Conservation (phyloP, 768 basidiomycete genomes). For the Termitomyces sp. region DNA sequence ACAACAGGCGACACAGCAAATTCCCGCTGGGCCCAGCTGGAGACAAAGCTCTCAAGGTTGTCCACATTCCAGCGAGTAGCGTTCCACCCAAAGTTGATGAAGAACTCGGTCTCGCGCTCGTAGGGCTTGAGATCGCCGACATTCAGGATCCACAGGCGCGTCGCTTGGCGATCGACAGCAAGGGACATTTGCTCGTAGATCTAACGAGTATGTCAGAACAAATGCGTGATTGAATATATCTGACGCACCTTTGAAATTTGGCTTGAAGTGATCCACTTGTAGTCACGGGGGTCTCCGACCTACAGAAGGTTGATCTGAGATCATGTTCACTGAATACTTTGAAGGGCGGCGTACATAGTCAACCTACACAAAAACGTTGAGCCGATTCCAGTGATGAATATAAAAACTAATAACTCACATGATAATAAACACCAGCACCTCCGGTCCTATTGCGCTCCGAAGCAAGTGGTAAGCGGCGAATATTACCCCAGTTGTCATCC, state of each 20-base stretch:
- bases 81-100: conserved; percentile 63
- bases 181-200: conserved; percentile 70
- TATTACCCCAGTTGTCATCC: conserved; percentile 77
- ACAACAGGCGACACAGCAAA: conserved; percentile 44
- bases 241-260: conserved; percentile 46
- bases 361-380: conserved; percentile 27
- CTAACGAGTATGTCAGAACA: conserved; percentile 21
- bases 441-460: conserved; percentile 59
- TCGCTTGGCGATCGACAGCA: conserved; percentile 56
- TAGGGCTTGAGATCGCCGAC: conserved; percentile 77
- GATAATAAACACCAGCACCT: conserved; percentile 71
- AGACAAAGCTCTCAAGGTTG: conserved; percentile 52
- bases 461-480: conserved; percentile 55
- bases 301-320: conserved; percentile 20
- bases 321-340: background rate
- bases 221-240: background rate
- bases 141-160: conserved; percentile 66
- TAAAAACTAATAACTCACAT: conserved; percentile 32
- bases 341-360: conserved; percentile 37
- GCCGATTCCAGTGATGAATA: background rate
- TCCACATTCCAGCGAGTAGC: conserved; percentile 49
- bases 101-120: conserved; percentile 70
- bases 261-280: conserved; percentile 66
- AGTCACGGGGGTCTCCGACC: conserved; percentile 64
- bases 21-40: conserved; percentile 61